Base-by-base conservation (phyloP, 164 flowering plant genomes). In the Annona squamosa region DNA sequence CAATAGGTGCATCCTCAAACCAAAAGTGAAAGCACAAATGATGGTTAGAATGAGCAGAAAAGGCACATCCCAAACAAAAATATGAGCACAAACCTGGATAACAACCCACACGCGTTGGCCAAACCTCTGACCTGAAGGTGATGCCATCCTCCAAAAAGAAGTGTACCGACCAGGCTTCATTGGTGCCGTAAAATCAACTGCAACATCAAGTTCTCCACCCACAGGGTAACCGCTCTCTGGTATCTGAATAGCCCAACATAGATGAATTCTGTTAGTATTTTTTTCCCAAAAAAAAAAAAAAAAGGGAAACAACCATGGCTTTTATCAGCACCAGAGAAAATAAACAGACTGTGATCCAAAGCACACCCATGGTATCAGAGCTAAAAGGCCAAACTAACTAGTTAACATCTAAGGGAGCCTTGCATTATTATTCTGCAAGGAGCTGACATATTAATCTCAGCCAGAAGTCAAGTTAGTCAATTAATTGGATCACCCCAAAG, bases 51-150 rank as follows among this genome's bases (percentile, higher is more conserved):
- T 42, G 13, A 52, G 13, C 59, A 52, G 9, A 16, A 52, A 10
- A 4, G 59, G 13, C 59, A 0, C 13, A 2, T 52, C 59, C 9
- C 13, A 7, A 9, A 52, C 13, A 16, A 5, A 9, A 9, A 16
- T 52, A 10, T 52, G 13, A 52, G 59, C 13, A 52, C 59, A 67
- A 41, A 94, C 99, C 90, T 88, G 86, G 45, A 96, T 90, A 4
- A 85, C 84, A 73, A 89, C 98, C 99, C 99, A 96, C 70, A 96
- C 88, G 44, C 95, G 88, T 75, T 93, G 95, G 63, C 98, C 98
- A 81, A 92, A 92, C 72, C 79, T 83, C 5, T 80, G 80, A 44
- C 97, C 93, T 68, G 90, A 78, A 6, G 91, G 87, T 2, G 85
- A 76, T 67, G 92, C 82, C 95, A 96, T 76, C 81, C 87, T 90